Evolutionary conservation across 2,329 filamentous ascomycete genomes (phyloP), one percentile per base, ranked within the genome.

Genomic region (Helminthosporium solani): DNA sequence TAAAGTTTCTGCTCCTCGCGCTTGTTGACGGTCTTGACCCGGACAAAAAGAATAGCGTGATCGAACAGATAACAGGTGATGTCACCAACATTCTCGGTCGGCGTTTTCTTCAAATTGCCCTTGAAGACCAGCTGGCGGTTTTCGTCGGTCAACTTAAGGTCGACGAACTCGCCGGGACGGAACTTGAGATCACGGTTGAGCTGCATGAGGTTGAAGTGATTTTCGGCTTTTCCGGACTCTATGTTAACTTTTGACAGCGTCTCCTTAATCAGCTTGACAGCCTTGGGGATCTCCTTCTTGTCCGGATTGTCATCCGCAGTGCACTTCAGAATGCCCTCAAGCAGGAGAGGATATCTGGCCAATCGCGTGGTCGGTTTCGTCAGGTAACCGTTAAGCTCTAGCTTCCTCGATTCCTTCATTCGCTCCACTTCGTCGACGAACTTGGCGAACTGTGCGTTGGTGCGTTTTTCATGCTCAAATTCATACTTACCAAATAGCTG

Each of bases 371-470:
- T 99, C 1, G 94, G 94, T 71, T 99, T 99, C 7, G 94, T 99
- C 42, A 99, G 78, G 66, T 99, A 99, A 58, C 94, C 94, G 69
- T 99, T 99, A 48, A 99, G 77, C 71, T 99, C 94, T 37, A 99
- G 78, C 73, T 99, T 99, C 54, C 94, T 83, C 5, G 92, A 97
- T 70, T 99, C 94, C 70, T 96, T 96, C 58, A 95, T 82, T 47
- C 94, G 81, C 71, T 99, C 94, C 5, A 95, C 95, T 69, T 97
- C 91, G 56, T 99, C 94, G 20, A 97, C 94, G 59, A 97, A 96
- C 62, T 87, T 89, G 41, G 86, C 78, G 68, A 99, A 99, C 33
- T 82, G 82, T 1, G 85, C 81, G 61, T 99, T 99, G 46, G 84
- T 81, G 14, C 87, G 86, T 59, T 94, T 89, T 73, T 99, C 94